Evolutionary conservation across 1,284 basidiomycete genomes (phyloP).

Genomic region (Stereum hirsutum): DNA sequence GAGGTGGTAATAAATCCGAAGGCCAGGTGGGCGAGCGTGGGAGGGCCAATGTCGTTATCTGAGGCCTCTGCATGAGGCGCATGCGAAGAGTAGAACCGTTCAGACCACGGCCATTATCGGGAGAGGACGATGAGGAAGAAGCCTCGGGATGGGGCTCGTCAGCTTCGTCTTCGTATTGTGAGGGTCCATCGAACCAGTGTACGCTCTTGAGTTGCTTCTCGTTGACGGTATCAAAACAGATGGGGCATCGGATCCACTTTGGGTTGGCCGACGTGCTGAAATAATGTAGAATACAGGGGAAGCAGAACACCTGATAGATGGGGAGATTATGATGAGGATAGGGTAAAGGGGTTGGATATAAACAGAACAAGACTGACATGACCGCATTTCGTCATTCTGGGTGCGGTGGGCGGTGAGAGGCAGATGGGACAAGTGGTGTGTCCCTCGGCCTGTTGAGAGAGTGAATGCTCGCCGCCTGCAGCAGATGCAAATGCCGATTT

Average conservation of each 20-base stretch:
- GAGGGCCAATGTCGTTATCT: conserved; percentile 92
- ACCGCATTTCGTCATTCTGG: conserved; percentile 95
- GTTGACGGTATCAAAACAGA: conserved; percentile 92
- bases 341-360: conserved; percentile 2
- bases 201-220: conserved; percentile 91
- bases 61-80: conserved; percentile 89
- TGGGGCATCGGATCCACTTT: conserved; percentile 88
- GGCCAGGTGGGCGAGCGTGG: conserved; percentile 92
- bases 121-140: conserved; percentile 37
- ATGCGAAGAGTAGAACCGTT: conserved; percentile 63
- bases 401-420: conserved; percentile 82
- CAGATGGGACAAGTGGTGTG: conserved; percentile 90
- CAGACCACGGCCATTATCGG: conserved; percentile 23
- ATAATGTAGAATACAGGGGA: conserved; percentile 89
- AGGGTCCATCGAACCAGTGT: conserved; percentile 63
- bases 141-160: conserved; percentile 26
- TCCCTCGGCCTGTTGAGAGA: conserved; percentile 38
- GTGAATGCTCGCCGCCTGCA: conserved; percentile 30
- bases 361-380: conserved; percentile 78
- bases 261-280: conserved; percentile 72
- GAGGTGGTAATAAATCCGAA: conserved; percentile 82
- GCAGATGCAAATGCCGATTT: conserved; percentile 52
- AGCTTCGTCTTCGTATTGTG: conserved; percentile 24
- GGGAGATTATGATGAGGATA: conserved; percentile 12
- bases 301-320: conserved; percentile 68